Percentiles rank a stretch among this genome's conserved stretches.
These are phyloP conservation scores for Xylaria acuta DNA, from an alignment of 495 filamentous ascomycete species.

Conservation along the genomic window DNA sequence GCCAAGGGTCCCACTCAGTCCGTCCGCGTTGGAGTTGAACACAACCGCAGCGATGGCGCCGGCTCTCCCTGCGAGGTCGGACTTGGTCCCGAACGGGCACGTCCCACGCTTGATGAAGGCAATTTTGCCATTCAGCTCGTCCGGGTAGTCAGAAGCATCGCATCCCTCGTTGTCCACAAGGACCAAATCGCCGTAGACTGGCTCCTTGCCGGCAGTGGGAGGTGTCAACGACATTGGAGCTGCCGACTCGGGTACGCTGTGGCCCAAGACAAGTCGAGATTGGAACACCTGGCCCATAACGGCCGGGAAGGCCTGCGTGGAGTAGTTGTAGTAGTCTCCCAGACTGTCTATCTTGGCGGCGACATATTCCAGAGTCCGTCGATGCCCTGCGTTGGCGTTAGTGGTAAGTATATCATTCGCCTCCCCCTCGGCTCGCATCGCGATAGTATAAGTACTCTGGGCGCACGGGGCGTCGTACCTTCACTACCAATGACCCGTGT, in stretches of 20 bases:
- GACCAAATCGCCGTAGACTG: constrained; percentile 54
- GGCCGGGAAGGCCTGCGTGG: constrained; percentile 64
- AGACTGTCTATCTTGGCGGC: constrained; percentile 55
- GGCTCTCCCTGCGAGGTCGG: constrained; percentile 59
- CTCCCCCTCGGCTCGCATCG: constrained; percentile 3
- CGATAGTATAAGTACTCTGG: constrained; percentile 2
- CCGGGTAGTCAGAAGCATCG: constrained; percentile 53
- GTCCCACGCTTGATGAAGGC: constrained; percentile 63
- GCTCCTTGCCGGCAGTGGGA: constrained; percentile 61
- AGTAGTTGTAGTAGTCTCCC: constrained; percentile 63
- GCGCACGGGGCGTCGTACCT: constrained; percentile 47
- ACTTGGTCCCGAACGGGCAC: constrained; percentile 67
- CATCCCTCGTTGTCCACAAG: constrained; percentile 57
- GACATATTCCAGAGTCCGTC: constrained; percentile 66
- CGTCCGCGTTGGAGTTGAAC: constrained; percentile 61
- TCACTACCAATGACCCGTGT: constrained; percentile 69
- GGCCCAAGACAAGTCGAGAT: constrained; percentile 61
- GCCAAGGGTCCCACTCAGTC: constrained; percentile 60
- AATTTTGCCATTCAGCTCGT: constrained; percentile 54
- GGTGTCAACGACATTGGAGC: constrained; percentile 65
- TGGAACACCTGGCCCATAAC: constrained; percentile 64
- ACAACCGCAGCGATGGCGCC: constrained; percentile 67
- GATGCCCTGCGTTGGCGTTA: constrained; percentile 55
- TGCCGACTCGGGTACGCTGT: constrained; percentile 57
- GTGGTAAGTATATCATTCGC: neutral